phyloP scores from a whole-genome alignment of 495 filamentous ascomycete genomes.

The Annulohypoxylon stygium region DNA sequence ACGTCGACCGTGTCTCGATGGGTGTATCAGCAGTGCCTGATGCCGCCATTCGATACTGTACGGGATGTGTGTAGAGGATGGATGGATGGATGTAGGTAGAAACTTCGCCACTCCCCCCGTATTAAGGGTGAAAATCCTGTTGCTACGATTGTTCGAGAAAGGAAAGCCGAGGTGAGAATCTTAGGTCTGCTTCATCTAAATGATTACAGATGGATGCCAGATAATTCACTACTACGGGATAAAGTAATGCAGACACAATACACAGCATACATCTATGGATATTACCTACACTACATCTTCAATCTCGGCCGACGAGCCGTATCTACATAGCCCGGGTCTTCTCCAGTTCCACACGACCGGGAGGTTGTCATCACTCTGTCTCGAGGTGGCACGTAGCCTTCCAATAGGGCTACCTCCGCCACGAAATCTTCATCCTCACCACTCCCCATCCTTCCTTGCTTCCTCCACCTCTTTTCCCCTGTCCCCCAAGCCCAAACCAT shows the following conservation, averaged over 20 bases:
- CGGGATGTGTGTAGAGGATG: no score
- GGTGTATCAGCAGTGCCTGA: constrained; percentile 25
- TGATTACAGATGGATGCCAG: neutral
- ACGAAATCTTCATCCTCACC: neutral
- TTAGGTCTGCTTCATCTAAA: neutral
- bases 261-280: no score
- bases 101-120: constrained; percentile 30
- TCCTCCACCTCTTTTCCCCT: neutral
- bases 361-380: constrained; percentile 9
- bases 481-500: neutral
- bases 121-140: constrained; percentile 32
- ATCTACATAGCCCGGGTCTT: constrained; percentile 4
- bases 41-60: constrained; percentile 5
- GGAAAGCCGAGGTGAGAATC: neutral
- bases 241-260: neutral
- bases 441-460: neutral
- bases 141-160: neutral
- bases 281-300: neutral
- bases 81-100: neutral
- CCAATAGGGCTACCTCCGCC: constrained; percentile 19
- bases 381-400: constrained; percentile 7
- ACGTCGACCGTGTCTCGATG: constrained; percentile 31
- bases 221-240: neutral
- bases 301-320: constrained; percentile 9
- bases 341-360: constrained; percentile 19